A percentile compares a stretch with the other conserved stretches of the same genome.
Evolutionary conservation across 805 yeast species (phyloP).

Genomic region (Cyberlindnera subsufficiens): DNA sequence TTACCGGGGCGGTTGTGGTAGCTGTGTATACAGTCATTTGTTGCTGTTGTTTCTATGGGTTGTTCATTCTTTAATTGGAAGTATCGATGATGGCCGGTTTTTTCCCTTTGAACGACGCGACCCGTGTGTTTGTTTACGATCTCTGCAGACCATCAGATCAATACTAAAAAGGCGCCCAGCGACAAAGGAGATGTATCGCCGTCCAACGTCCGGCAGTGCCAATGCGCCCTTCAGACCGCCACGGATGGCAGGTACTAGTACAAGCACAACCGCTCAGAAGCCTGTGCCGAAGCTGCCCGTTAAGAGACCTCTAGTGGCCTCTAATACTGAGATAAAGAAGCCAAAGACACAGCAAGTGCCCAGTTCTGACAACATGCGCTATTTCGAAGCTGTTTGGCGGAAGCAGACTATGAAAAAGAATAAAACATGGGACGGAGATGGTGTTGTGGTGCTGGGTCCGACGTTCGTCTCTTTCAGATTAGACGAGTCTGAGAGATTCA

Average conservation of each 20-base stretch:
- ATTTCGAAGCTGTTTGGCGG: conserved; percentile 34
- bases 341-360: background rate
- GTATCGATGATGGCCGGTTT: background rate
- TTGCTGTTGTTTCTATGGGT: background rate
- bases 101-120: background rate
- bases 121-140: no score
- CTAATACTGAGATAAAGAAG: background rate
- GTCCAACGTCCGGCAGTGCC: conserved; percentile 1
- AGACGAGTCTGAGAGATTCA: conserved; percentile 26
- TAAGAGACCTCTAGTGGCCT: background rate
- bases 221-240: conserved; percentile 15
- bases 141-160: no score
- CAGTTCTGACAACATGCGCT: conserved; percentile 3
- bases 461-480: conserved; percentile 25
- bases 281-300: background rate
- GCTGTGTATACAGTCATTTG: conserved; percentile 57
- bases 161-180: no score
- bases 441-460: conserved; percentile 37
- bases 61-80: background rate
- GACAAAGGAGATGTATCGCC: conserved; percentile 5
- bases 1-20: conserved; percentile 93
- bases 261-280: background rate
- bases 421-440: conserved; percentile 96
- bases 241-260: conserved; percentile 5
- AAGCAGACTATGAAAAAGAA: conserved; percentile 71